phyloP scores from a whole-genome alignment of 768 basidiomycete genomes.

The Termitomyces sp. region DNA sequence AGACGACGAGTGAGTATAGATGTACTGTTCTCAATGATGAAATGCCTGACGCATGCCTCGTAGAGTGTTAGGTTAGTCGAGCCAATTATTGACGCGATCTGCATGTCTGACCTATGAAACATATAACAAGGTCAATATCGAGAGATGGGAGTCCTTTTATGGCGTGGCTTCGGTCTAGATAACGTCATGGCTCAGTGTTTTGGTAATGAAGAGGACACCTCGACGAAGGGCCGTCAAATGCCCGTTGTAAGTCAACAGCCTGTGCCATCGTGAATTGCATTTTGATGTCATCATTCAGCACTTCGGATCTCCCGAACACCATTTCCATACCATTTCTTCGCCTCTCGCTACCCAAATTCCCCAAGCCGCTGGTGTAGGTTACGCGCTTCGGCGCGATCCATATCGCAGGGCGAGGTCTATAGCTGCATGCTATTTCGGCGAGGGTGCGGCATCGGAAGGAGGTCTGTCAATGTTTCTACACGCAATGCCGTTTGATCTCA shows the following conservation, averaged over 20 bases:
- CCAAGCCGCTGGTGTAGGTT: conserved; percentile 90
- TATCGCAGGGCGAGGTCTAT: conserved; percentile 63
- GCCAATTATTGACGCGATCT: background rate
- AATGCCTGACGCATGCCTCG: background rate
- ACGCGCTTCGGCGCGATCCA: conserved; percentile 79
- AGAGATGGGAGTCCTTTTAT: conserved; percentile 86
- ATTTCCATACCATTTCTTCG: conserved; percentile 93
- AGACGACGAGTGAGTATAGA: conserved; percentile 72
- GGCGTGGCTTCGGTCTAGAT: conserved; percentile 79
- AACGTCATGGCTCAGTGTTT: conserved; percentile 91
- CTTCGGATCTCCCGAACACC: conserved; percentile 77
- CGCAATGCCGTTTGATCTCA: conserved; percentile 3
- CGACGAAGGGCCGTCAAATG: conserved; percentile 89
- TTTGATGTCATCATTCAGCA: conserved; percentile 45
- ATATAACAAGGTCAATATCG: conserved; percentile 74
- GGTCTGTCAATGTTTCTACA: conserved; percentile 27
- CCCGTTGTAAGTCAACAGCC: conserved; percentile 59
- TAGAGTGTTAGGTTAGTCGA: conserved; percentile 66
- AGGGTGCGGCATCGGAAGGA: conserved; percentile 92
- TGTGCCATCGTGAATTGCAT: background rate
- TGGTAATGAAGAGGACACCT: conserved; percentile 74
- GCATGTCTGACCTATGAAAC: background rate
- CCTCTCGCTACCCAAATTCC: conserved; percentile 93
- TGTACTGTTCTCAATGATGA: background rate
- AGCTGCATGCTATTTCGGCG: conserved; percentile 89